Evolutionary conservation across 495 filamentous ascomycete species (phyloP), one percentile per base, ranked within the genome.

Genomic region (Parathielavia appendiculata): DNA sequence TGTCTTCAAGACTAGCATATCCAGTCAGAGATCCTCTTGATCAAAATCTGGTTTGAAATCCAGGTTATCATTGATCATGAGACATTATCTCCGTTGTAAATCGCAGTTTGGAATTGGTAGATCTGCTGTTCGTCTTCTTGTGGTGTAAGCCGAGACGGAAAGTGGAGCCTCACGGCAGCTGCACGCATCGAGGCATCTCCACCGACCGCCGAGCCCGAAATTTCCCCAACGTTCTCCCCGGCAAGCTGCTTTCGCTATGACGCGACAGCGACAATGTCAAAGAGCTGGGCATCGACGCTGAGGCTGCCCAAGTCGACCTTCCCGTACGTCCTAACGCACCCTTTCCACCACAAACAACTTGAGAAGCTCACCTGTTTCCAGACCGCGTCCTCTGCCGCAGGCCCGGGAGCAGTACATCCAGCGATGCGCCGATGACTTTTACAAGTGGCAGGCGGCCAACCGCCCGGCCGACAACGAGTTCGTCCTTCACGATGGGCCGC

Each of bases 401-500:
- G 50, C 68, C 30, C 71, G 76, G 36, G 64, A 79, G 19, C 81
- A 82, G 71, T 89, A 91, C 68, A 79, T 93, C 34, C 75, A 83
- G 62, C 77, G 79, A 81, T 95, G 87, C 74, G 86, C 92, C 72
- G 90, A 96, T 75, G 82, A 89, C 34, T 81, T 97, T 11, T 97
- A 97, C 76, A 73, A 81, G 61, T 96, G 90, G 91, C 95, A 97
- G 77, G 64, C 61, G 40, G 69, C 70, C 60, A 80, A 80, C 40
- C 76, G 85, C 51, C 78, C 83, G 49, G 76, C 75, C 49, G 71
- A 80, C 39, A 71, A 81, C 48, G 73, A 78, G 12, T 97, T 97
- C 64, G 75, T 91, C 12, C 78, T 99, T 12, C 92, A 97, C 72
- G 93, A 99, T 84, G 93, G 93, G 1, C 93, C 93, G 1, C 93